Conservation (phyloP, 2,329 filamentous ascomycete genomes). For the Calonectria naviculata region DNA sequence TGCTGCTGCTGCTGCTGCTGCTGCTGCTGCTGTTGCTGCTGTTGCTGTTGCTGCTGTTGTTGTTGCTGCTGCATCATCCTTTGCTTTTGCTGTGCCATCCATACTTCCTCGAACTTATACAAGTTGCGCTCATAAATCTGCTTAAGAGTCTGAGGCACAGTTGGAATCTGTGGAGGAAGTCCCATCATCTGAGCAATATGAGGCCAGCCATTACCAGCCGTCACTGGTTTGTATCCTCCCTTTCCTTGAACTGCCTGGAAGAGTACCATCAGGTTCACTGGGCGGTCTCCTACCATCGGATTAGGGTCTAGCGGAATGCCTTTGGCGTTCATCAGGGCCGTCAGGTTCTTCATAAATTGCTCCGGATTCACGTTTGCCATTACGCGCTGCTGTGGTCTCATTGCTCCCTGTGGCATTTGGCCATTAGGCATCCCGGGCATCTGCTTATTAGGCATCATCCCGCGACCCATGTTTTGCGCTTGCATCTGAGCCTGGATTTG, state of each 20-base stretch:
- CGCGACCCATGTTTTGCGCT: slow-evolving; percentile 55
- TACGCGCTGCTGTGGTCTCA: slow-evolving; percentile 62
- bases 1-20: slow-evolving; percentile 51
- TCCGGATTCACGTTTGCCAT: slow-evolving; percentile 66
- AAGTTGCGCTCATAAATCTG: slow-evolving; percentile 82
- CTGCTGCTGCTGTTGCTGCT: slow-evolving; percentile 48
- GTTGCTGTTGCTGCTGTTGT: slow-evolving; percentile 53
- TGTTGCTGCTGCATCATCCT: slow-evolving; percentile 65
- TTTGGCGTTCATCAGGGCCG: slow-evolving; percentile 80
- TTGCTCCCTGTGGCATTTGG: slow-evolving; percentile 62
- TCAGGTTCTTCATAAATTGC: slow-evolving; percentile 80
- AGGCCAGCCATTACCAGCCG: slow-evolving; percentile 77
- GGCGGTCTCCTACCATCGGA: slow-evolving; percentile 79
- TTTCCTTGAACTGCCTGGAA: slow-evolving; percentile 81
- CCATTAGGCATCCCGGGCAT: slow-evolving; percentile 64
- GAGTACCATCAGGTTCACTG: slow-evolving; percentile 79
- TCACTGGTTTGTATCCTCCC: slow-evolving; percentile 82
- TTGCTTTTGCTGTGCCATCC: slow-evolving; percentile 65
- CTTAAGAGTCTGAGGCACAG: slow-evolving; percentile 76
- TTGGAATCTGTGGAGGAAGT: slow-evolving; percentile 72
- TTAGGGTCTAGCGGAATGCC: slow-evolving; percentile 79
- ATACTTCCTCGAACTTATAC: slow-evolving; percentile 79
- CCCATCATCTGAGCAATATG: slow-evolving; percentile 74
- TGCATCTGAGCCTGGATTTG: slow-evolving; percentile 66
- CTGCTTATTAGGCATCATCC: slow-evolving; percentile 65